Evolutionary conservation across 73 alveolate genomes (phyloP), one percentile per base, ranked within the genome.

Genomic region (Blepharisma japonicum): DNA sequence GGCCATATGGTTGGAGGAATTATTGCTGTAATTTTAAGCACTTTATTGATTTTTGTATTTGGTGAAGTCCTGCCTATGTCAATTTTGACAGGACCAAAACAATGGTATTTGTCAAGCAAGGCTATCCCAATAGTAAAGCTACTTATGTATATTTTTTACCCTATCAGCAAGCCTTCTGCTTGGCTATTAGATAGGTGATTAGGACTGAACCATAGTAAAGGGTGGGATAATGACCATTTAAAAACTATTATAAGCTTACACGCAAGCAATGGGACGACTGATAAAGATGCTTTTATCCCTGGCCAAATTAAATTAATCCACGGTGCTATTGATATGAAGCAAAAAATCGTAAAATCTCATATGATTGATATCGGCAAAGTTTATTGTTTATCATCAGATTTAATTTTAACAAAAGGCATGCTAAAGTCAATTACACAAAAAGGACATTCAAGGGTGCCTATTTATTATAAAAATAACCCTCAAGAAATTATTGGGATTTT

Each of bases 31-130:
- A 71, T 94, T 21, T 85, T 95, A 6, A 91, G 98, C 68, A 98
- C 94, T 11, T 87, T 97, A 6, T 92, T 92, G 45, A 87, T 95
- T 23, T 68, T 95, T 32, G 87, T 94, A 77, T 90, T 93, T 25
- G 98, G 99, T 7, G 99, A 95, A 83, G 94, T 95, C 56, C 84
- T 95, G 21, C 99, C 99, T 20, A 92, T 94, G 56, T 98, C 99
- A 49, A 82, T 94, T 14, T 95, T 98, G 68, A 96, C 98, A 25
- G 99, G 99, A 39, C 98, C 98, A 6, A 79, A 76, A 38, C 91
- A 96, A 86, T 81, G 94, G 78, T 78, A 82, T 55, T 92, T 96
- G 27, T 98, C 98, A 18, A 87, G 94, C 47, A 78, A 77, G 32
- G 72, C 92, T 38, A 96, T 98, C 20, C 98, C 99, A 18, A 61